Evolutionary conservation across 2,329 filamentous ascomycete species (phyloP), one percentile per base, ranked within the genome.

Genomic region (Sclerotinia trifoliorum): DNA sequence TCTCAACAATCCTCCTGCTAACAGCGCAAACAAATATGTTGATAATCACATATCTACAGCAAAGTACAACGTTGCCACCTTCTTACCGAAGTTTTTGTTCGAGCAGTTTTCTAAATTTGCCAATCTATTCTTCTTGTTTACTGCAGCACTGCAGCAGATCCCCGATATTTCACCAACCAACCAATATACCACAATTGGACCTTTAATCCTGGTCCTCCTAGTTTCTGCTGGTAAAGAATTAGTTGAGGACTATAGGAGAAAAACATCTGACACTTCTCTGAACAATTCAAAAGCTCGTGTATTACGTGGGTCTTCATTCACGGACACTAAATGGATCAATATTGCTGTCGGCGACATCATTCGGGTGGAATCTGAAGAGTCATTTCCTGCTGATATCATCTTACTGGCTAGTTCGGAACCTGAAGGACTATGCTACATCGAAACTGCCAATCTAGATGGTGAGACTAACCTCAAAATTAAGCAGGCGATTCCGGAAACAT

Each of bases 381-480:
- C 95, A 0, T 98, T 99, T 77, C 95, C 95, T 0, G 93, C 95
- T 49, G 95, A 99, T 80, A 80, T 99, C 72, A 93, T 98, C 5
- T 84, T 99, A 35, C 83, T 99, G 68, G 94, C 95, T 11, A 96
- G 93, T 76, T 98, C 95, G 8, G 96, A 99, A 78, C 96, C 95
- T 1, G 95, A 99, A 81, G 95, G 95, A 75, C 82, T 99, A 68
- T 99, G 95, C 80, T 99, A 99, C 78, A 98, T 99, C 77, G 95
- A 99, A 81, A 99, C 95, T 2, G 94, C 95, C 32, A 99, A 99
- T 78, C 83, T 99, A 69, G 95, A 99, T 75, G 95, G 95, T 74
- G 95, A 99, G 80, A 99, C 95, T 26, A 99, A 99, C 78, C 82
- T 99, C 74, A 99, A 99, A 81, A 97, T 99, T 81, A 99, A 99